phyloP scores from a whole-genome alignment of 768 basidiomycete species.

The Leucocoprinus birnbaumii region DNA sequence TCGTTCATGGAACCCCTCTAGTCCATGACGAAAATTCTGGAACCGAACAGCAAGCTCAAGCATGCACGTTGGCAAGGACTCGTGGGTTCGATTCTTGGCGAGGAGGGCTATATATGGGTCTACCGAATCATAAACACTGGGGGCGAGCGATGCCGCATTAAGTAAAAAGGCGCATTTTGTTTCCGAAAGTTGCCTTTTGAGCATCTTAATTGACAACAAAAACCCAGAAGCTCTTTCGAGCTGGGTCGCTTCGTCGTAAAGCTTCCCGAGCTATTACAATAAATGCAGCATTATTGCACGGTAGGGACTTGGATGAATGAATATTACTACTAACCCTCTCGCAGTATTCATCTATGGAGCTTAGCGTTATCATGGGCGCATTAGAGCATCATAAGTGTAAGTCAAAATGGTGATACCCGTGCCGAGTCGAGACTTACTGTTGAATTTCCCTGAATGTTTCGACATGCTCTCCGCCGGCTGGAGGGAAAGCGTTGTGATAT shows the following conservation, averaged over 20 bases:
- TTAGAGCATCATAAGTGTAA: too few relatives aligned
- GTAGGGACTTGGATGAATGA: too few relatives aligned
- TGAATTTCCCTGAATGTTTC: too few relatives aligned
- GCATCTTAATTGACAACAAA: constrained; percentile 1
- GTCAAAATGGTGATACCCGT: too few relatives aligned
- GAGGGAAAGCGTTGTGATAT: too few relatives aligned
- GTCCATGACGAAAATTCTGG: background rate
- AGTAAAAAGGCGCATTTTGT: background rate
- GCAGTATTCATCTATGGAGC: too few relatives aligned
- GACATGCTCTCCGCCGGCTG: too few relatives aligned
- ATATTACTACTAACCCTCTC: too few relatives aligned
- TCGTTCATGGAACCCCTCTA: constrained; percentile 3
- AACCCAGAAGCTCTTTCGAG: constrained; percentile 2
- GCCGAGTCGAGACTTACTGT: too few relatives aligned
- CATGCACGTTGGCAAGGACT: background rate
- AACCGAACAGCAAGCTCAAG: background rate
- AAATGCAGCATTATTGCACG: too few relatives aligned
- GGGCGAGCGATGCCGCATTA: constrained; percentile 4
- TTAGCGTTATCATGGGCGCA: too few relatives aligned
- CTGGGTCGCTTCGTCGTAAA: background rate
- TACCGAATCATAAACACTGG: background rate
- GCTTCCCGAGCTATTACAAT: background rate
- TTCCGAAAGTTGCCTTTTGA: background rate
- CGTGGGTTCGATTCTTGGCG: background rate
- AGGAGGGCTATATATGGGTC: background rate